A percentile compares a stretch with the other conserved stretches of the same genome.
phyloP scores from a whole-genome alignment of 2,329 filamentous ascomycete species.

The Coniosporium tulheliwenetii region DNA sequence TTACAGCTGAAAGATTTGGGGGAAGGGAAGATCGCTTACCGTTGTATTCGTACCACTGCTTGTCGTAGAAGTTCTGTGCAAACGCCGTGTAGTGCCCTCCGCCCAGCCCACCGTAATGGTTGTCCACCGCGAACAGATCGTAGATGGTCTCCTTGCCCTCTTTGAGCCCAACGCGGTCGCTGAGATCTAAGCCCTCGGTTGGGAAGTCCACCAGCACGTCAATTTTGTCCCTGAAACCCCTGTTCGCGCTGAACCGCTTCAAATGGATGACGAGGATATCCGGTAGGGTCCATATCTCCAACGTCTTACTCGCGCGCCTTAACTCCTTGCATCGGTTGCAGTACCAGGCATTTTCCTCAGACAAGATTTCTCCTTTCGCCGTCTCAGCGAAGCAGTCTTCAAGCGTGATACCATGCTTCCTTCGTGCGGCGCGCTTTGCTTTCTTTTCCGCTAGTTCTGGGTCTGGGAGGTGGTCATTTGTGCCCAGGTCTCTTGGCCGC shows the following conservation, averaged over 20 bases:
- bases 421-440: conserved; percentile 46
- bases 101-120: conserved; percentile 84
- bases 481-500: conserved; percentile 46
- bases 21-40: conserved; percentile 57
- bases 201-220: conserved; percentile 87
- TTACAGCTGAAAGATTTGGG: too few relatives aligned
- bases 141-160: conserved; percentile 77
- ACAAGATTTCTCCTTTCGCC: conserved; percentile 82
- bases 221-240: conserved; percentile 75
- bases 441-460: conserved; percentile 48
- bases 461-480: conserved; percentile 36
- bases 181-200: conserved; percentile 71
- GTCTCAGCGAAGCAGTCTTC: conserved; percentile 92
- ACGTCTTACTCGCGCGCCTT: conserved; percentile 83
- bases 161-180: conserved; percentile 59
- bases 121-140: conserved; percentile 89
- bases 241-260: conserved; percentile 82
- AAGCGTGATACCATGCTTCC: conserved; percentile 63
- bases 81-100: conserved; percentile 94
- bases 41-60: conserved; percentile 92
- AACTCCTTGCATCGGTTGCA: conserved; percentile 93
- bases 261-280: conserved; percentile 91
- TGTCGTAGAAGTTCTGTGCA: conserved; percentile 81
- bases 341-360: conserved; percentile 94
- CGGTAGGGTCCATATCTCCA: conserved; percentile 91